A percentile compares a stretch with the other conserved stretches of the same genome.
Evolutionary conservation across 352 stramenopile species (phyloP).

Genomic region (Globisporangium nunn): DNA sequence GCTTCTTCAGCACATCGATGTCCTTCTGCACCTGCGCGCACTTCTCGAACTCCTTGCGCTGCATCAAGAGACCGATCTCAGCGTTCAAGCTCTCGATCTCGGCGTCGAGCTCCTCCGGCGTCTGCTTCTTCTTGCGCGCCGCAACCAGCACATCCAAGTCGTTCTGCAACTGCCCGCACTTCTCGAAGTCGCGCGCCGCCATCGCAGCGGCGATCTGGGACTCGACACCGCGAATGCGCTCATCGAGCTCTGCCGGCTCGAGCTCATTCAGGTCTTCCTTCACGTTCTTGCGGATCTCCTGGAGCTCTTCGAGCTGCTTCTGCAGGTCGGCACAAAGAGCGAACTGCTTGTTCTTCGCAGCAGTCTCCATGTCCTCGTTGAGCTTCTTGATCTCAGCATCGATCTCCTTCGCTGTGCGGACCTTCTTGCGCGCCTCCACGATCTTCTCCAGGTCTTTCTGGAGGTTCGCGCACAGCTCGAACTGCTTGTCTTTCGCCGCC

Average conservation of each 20-base stretch:
- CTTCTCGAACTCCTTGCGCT: constrained; percentile 83
- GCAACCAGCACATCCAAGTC: constrained; percentile 62
- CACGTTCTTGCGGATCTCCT: constrained; percentile 65
- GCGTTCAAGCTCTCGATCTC: constrained; percentile 71
- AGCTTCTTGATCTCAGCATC: constrained; percentile 72
- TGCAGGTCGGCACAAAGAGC: constrained; percentile 72
- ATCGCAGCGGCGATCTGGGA: constrained; percentile 64
- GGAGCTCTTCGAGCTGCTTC: constrained; percentile 70
- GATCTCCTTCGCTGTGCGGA: constrained; percentile 84
- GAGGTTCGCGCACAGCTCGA: constrained; percentile 75
- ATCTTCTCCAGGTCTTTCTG: constrained; percentile 81
- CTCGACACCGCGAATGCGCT: constrained; percentile 69
- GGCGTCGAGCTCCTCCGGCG: constrained; percentile 69
- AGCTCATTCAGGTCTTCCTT: constrained; percentile 86
- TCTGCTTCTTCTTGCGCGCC: constrained; percentile 84
- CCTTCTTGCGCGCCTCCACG: constrained; percentile 73
- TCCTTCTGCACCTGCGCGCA: constrained; percentile 81
- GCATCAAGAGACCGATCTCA: constrained; percentile 61
- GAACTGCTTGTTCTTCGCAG: constrained; percentile 76
- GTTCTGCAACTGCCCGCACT: constrained; percentile 60
- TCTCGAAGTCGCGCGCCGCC: constrained; percentile 72
- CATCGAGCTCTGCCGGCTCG: constrained; percentile 73
- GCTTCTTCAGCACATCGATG: constrained; percentile 75
- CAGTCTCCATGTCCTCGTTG: constrained; percentile 71
- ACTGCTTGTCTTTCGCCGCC: constrained; percentile 78